Conservation (phyloP, 495 filamentous ascomycete genomes). For the Hypoxylon rickii region DNA sequence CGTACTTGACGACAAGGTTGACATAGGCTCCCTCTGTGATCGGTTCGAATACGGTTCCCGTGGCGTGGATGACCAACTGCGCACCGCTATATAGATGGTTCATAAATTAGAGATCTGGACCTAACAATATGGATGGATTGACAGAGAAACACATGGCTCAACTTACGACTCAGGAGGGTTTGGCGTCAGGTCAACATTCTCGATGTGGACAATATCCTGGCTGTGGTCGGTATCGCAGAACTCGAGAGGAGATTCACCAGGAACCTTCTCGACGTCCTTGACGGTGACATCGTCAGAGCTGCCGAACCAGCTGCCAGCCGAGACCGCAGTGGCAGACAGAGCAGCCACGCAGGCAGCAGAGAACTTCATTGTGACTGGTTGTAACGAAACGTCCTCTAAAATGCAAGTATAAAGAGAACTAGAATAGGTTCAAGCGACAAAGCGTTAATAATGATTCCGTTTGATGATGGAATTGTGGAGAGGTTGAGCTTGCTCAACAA, state of each 20-base stretch:
- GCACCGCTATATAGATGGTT: slow-evolving; percentile 62
- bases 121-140: not conserved
- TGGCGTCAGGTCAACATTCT: slow-evolving; percentile 77
- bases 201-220: slow-evolving; percentile 70
- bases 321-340: slow-evolving; percentile 43
- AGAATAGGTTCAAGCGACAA: not conserved
- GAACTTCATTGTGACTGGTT: slow-evolving; percentile 45
- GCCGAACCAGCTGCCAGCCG: slow-evolving; percentile 47
- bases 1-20: slow-evolving; percentile 86
- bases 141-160: too few species aligned
- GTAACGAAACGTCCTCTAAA: not conserved
- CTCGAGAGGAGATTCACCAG: slow-evolving; percentile 74
- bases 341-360: slow-evolving; percentile 46
- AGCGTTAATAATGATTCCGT: not conserved
- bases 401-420: not conserved
- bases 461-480: slow-evolving; percentile 3
- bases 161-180: slow-evolving; percentile 90
- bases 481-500: slow-evolving; percentile 22
- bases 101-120: slow-evolving; percentile 24
- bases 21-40: slow-evolving; percentile 81
- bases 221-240: slow-evolving; percentile 69
- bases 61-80: slow-evolving; percentile 77
- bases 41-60: slow-evolving; percentile 67
- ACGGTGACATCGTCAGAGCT: slow-evolving; percentile 36
- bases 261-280: slow-evolving; percentile 56